A percentile compares a stretch with the other conserved stretches of the same genome.
These are phyloP conservation scores for Xylaria bambusicola DNA, from an alignment of 495 filamentous ascomycete genomes.

Conservation along the genomic window DNA sequence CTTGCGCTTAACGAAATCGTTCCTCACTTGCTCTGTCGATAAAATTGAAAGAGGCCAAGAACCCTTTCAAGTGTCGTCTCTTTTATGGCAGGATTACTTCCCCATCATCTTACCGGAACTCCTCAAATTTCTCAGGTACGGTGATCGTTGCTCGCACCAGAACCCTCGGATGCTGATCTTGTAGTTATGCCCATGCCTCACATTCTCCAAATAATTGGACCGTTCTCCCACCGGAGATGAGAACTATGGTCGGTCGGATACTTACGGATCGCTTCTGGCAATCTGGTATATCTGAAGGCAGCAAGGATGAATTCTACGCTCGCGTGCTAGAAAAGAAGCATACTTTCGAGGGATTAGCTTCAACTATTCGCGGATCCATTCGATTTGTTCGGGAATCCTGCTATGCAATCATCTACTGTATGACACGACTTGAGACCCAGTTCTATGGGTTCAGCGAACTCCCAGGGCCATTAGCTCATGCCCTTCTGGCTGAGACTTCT, in stretches of 20 bases:
- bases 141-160: constrained; percentile 11
- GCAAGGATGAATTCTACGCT: constrained; percentile 94
- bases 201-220: constrained; percentile 86
- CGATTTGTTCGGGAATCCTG: constrained; percentile 87
- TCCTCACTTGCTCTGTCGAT: constrained; percentile 87
- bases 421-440: constrained; percentile 81
- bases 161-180: constrained; percentile 25
- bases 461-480: constrained; percentile 78
- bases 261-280: constrained; percentile 98
- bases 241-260: constrained; percentile 73
- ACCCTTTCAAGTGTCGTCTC: constrained; percentile 68
- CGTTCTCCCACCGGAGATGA: constrained; percentile 75
- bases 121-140: constrained; percentile 79
- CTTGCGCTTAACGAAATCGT: constrained; percentile 81
- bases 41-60: constrained; percentile 71
- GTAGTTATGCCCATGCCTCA: constrained; percentile 87
- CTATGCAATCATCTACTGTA: constrained; percentile 90
- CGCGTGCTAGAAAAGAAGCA: constrained; percentile 82
- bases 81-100: constrained; percentile 80
- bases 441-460: constrained; percentile 90
- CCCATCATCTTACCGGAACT: constrained; percentile 83
- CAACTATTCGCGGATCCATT: constrained; percentile 84
- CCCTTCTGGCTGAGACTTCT: constrained; percentile 80
- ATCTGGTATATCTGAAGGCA: constrained; percentile 92
- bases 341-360: constrained; percentile 91